Evolutionary conservation across 1,284 basidiomycete species (phyloP).

Genomic region (Mixia osmundae): DNA sequence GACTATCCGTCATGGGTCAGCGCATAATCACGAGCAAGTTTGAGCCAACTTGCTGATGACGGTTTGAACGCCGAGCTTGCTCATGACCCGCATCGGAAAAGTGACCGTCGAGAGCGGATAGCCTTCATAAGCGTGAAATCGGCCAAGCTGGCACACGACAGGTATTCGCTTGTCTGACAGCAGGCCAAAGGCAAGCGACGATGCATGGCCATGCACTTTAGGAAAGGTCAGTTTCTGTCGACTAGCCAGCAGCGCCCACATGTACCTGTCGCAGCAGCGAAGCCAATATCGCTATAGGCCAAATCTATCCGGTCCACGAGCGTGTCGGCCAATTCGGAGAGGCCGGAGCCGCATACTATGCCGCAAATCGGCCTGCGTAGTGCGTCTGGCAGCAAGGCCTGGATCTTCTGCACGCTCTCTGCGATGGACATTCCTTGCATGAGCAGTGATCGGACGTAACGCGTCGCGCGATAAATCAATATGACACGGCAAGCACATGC

Average conservation of each 20-base stretch:
- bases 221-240: background rate
- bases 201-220: slow-evolving; percentile 14
- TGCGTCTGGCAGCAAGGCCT: slow-evolving; percentile 1
- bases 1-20: slow-evolving; percentile 7
- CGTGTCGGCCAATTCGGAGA: slow-evolving; percentile 14
- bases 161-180: slow-evolving; percentile 12
- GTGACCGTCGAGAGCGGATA: slow-evolving; percentile 8
- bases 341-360: slow-evolving; percentile 17
- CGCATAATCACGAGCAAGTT: background rate
- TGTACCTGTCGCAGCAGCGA: slow-evolving; percentile 11
- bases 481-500: too few relatives aligned
- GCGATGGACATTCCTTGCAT: too few relatives aligned
- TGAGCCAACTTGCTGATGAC: slow-evolving; percentile 2
- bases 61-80: slow-evolving; percentile 11
- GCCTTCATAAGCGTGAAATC: slow-evolving; percentile 12
- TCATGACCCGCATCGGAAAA: slow-evolving; percentile 12
- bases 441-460: too few relatives aligned
- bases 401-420: too few relatives aligned
- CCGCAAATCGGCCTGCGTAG: slow-evolving; percentile 8
- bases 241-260: background rate
- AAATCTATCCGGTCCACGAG: slow-evolving; percentile 14
- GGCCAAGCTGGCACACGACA: slow-evolving; percentile 15
- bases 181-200: slow-evolving; percentile 12
- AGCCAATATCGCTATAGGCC: slow-evolving; percentile 15
- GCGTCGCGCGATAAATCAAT: too few relatives aligned